These are phyloP conservation scores for Alternaria longipes DNA, from an alignment of 2,329 filamentous ascomycete genomes.

Conservation along the genomic window DNA sequence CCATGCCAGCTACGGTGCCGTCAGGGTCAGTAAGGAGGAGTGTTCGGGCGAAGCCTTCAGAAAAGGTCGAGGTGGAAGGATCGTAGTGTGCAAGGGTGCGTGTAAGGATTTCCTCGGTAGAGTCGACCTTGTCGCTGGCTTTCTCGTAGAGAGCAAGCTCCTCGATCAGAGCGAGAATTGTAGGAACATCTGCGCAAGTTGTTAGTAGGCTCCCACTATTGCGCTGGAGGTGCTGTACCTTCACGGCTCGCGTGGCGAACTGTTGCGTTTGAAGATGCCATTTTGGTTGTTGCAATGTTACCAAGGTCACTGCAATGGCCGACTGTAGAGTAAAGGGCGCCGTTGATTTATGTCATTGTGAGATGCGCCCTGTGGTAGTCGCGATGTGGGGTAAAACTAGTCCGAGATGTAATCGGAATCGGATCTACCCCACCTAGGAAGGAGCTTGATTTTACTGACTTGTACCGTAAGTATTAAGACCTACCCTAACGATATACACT, in stretches of 20 bases:
- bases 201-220: neutral
- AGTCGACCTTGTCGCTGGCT: slow-evolving; percentile 75
- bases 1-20: slow-evolving; percentile 73
- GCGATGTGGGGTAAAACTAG: slow-evolving; percentile 15
- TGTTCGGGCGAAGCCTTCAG: slow-evolving; percentile 75
- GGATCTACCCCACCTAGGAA: slow-evolving; percentile 8
- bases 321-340: neutral
- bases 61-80: slow-evolving; percentile 53
- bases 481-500: no score
- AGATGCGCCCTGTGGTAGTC: slow-evolving; percentile 23
- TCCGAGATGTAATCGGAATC: neutral
- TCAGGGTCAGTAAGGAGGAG: slow-evolving; percentile 66
- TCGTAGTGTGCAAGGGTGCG: slow-evolving; percentile 81
- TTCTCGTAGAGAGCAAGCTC: slow-evolving; percentile 91
- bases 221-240: slow-evolving; percentile 55
- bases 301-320: neutral
- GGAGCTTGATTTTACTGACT: neutral
- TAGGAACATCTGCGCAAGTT: slow-evolving; percentile 71
- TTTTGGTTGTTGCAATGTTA: slow-evolving; percentile 18
- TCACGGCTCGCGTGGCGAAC: slow-evolving; percentile 69
- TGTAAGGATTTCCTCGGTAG: slow-evolving; percentile 76
- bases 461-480: neutral
- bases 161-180: slow-evolving; percentile 82
- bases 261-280: slow-evolving; percentile 43
- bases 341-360: neutral